These are phyloP conservation scores for Talaromyces liani DNA, from an alignment of 495 filamentous ascomycete genomes.

Conservation along the genomic window DNA sequence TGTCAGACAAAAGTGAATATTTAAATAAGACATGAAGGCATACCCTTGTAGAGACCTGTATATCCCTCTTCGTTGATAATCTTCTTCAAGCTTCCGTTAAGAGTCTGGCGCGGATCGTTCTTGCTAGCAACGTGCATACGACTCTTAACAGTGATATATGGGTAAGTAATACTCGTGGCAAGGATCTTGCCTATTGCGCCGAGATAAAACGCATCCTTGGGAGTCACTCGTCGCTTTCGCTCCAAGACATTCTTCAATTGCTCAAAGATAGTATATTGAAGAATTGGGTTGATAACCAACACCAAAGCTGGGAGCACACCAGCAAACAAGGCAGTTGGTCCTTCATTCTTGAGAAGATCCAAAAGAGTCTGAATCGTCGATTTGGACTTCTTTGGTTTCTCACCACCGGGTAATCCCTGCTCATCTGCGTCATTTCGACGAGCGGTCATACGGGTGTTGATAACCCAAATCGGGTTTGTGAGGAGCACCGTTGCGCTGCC, in stretches of 20 bases:
- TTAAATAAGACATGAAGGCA: conserved; percentile 5
- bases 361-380: conserved; percentile 75
- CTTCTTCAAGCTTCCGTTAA: conserved; percentile 63
- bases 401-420: conserved; percentile 35
- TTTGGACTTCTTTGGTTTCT: conserved; percentile 28
- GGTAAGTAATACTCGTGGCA: conserved; percentile 90
- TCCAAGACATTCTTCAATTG: conserved; percentile 79
- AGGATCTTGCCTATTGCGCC: conserved; percentile 91
- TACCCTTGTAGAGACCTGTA: conserved; percentile 84
- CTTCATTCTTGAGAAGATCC: conserved; percentile 70
- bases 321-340: conserved; percentile 74
- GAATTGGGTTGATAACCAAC: conserved; percentile 92
- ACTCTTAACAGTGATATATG: conserved; percentile 97
- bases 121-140: conserved; percentile 84
- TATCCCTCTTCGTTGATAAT: conserved; percentile 87
- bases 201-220: conserved; percentile 80
- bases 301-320: conserved; percentile 90
- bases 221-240: conserved; percentile 61
- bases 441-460: conserved; percentile 97
- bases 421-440: conserved; percentile 55
- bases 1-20: conserved; percentile 15
- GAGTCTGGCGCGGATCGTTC: conserved; percentile 58
- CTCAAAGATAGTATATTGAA: conserved; percentile 98
- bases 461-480: conserved; percentile 98
- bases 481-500: conserved; percentile 89